These are phyloP conservation scores for Phytophthora kernoviae DNA, from an alignment of 352 stramenopile species.

Conservation along the genomic window DNA sequence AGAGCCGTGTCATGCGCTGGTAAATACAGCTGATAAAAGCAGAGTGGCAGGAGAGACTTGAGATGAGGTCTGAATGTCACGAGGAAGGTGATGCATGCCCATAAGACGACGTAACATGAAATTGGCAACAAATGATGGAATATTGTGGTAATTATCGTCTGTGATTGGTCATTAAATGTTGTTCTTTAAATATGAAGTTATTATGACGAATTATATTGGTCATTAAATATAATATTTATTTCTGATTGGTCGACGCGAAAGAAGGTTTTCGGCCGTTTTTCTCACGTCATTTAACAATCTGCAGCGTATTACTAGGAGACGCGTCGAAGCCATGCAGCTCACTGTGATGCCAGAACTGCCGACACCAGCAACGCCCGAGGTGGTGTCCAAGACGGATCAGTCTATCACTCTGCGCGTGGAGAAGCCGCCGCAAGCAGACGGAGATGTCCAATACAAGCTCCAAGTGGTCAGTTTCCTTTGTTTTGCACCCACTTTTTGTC, in stretches of 20 bases:
- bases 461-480: constrained; percentile 39
- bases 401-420: constrained; percentile 70
- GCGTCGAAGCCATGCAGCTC: constrained; percentile 39
- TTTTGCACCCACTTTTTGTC: not conserved
- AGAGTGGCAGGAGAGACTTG: not conserved
- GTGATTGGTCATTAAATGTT: too few species aligned
- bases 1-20: constrained; percentile 71
- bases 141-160: not conserved
- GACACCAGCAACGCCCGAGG: constrained; percentile 57
- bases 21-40: constrained; percentile 28
- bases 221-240: too few species aligned
- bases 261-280: not conserved
- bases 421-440: constrained; percentile 29
- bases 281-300: not conserved
- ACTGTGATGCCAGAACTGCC: constrained; percentile 68
- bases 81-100: constrained; percentile 7
- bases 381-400: constrained; percentile 77
- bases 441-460: constrained; percentile 59
- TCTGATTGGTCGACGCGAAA: too few species aligned
- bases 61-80: not conserved
- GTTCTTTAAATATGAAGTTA: too few species aligned
- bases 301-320: not conserved
- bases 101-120: not conserved
- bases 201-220: too few species aligned
- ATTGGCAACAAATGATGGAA: not conserved